Evolutionary conservation across 805 yeast genomes (phyloP).

Genomic region (Lachancea sp.): DNA sequence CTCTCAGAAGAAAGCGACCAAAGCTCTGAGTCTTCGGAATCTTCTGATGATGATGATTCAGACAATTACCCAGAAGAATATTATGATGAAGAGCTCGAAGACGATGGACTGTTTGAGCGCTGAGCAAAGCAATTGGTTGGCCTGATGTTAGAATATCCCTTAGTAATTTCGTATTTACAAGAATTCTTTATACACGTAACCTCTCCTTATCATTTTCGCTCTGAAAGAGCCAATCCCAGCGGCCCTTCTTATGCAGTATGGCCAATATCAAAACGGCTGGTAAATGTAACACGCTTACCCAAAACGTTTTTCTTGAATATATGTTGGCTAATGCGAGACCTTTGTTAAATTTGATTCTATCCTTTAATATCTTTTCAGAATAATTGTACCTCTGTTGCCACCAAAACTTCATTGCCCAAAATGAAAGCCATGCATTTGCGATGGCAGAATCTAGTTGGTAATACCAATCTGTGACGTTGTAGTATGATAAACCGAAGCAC

Average conservation of each 20-base stretch:
- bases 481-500: constrained; percentile 76
- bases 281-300: constrained; percentile 92
- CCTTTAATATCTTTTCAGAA: constrained; percentile 32
- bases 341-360: constrained; percentile 37
- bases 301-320: constrained; percentile 79
- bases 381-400: constrained; percentile 65
- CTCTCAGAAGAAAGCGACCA: constrained; percentile 22
- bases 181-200: constrained; percentile 8
- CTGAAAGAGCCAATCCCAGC: constrained; percentile 72
- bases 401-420: constrained; percentile 79
- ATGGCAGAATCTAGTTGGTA: constrained; percentile 77
- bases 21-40: constrained; percentile 30
- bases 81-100: constrained; percentile 43
- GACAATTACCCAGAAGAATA: constrained; percentile 33
- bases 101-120: constrained; percentile 59
- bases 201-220: constrained; percentile 21
- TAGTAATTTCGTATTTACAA: constrained; percentile 10
- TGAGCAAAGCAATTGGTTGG: constrained; percentile 6
- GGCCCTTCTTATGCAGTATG: constrained; percentile 90
- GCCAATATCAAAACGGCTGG: constrained; percentile 88
- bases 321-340: constrained; percentile 54
- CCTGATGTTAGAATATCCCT: neutral
- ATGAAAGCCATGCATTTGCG: constrained; percentile 80
- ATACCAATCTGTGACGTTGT: constrained; percentile 72
- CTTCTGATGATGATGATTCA: constrained; percentile 30